Conservation (phyloP, 2,329 filamentous ascomycete species). For the Penicillium fuscoglaucum region DNA sequence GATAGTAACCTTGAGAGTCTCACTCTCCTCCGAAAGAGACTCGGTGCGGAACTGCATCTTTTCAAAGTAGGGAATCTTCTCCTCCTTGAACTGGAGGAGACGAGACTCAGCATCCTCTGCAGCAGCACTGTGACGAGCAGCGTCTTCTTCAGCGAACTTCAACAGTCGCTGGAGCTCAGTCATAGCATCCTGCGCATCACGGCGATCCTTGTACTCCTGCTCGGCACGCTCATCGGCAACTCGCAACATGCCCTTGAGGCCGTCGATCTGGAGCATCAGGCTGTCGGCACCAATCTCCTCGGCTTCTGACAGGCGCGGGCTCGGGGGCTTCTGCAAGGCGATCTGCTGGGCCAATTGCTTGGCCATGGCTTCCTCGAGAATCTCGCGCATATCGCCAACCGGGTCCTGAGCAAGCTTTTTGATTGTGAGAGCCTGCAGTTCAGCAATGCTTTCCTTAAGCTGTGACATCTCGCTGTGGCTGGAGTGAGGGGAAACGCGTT, state of each 20-base stretch:
- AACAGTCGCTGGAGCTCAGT: conserved; percentile 71
- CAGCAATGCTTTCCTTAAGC: conserved; percentile 42
- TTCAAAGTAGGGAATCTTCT: conserved; percentile 68
- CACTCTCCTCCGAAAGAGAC: conserved; percentile 68
- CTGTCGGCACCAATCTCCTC: conserved; percentile 53
- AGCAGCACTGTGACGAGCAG: conserved; percentile 48
- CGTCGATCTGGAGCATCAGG: conserved; percentile 59
- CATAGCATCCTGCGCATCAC: conserved; percentile 69
- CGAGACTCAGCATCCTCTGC: conserved; percentile 65
- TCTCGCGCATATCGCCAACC: conserved; percentile 58
- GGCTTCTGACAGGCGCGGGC: conserved; percentile 53
- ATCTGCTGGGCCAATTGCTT: conserved; percentile 53
- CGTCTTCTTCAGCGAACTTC: conserved; percentile 62
- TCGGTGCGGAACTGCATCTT: conserved; percentile 64
- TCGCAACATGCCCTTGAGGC: conserved; percentile 68
- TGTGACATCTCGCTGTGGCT: conserved; percentile 39
- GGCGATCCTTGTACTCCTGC: conserved; percentile 62
- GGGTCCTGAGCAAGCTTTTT: conserved; percentile 37
- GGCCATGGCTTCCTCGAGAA: conserved; percentile 64
- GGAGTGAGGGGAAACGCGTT: conserved; percentile 29
- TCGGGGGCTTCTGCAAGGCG: conserved; percentile 26
- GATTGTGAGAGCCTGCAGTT: conserved; percentile 44
- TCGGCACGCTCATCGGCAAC: conserved; percentile 65
- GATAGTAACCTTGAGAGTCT: conserved; percentile 54
- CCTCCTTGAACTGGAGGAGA: conserved; percentile 65